These are phyloP conservation scores for Trypanosoma brucei DNA, from an alignment of 208 protist genomes.

Conservation along the genomic window DNA sequence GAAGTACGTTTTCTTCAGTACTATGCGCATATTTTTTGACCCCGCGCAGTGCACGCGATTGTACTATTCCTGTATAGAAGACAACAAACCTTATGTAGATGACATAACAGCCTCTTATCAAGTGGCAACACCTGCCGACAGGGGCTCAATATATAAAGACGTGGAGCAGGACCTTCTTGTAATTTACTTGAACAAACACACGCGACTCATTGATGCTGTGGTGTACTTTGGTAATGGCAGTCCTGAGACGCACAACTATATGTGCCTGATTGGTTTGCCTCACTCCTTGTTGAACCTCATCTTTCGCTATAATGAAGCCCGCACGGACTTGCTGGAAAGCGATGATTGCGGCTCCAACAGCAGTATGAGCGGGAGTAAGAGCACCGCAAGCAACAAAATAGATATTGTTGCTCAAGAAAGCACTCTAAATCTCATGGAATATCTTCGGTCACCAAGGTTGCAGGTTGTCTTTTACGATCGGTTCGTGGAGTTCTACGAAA, in stretches of 20 bases:
- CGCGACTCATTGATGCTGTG: conserved; percentile 65
- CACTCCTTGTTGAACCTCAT: conserved; percentile 79
- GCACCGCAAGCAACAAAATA: neutral
- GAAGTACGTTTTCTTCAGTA: conserved; percentile 61
- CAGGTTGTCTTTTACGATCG: conserved; percentile 72
- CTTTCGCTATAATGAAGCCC: conserved; percentile 71
- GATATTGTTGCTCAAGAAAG: neutral
- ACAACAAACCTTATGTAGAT: conserved; percentile 25
- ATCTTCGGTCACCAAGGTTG: conserved; percentile 64
- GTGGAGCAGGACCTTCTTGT: conserved; percentile 43
- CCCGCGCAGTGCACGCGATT: conserved; percentile 40
- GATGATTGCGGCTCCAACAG: neutral
- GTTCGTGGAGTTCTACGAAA: conserved; percentile 65
- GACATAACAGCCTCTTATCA: conserved; percentile 5
- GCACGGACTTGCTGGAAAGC: neutral
- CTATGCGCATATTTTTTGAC: conserved; percentile 39
- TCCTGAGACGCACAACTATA: conserved; percentile 75
- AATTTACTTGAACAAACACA: conserved; percentile 65
- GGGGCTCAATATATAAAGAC: neutral
- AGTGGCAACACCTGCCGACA: neutral
- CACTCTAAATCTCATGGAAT: conserved; percentile 67
- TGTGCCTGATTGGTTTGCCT: conserved; percentile 69
- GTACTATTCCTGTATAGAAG: conserved; percentile 38
- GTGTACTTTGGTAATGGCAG: conserved; percentile 77
- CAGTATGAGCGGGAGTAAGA: neutral